Conservation (phyloP, 306 rosid genomes). For the Sophora flavescens region DNA sequence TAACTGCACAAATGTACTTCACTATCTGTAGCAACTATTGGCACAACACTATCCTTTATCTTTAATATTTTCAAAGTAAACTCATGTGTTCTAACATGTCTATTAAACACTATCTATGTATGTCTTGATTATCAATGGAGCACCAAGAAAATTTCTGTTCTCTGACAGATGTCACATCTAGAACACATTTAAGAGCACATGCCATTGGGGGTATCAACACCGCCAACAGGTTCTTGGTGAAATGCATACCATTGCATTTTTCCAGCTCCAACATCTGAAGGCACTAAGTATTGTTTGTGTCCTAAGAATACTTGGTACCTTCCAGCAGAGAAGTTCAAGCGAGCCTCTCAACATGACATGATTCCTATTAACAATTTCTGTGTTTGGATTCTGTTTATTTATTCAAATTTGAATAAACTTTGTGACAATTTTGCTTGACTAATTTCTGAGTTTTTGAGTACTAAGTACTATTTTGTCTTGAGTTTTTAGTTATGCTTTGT, state of each 20-base stretch:
- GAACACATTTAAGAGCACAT: slow-evolving; percentile 41
- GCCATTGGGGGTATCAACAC: slow-evolving; percentile 74
- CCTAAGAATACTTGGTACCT: slow-evolving; percentile 99
- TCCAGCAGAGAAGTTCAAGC: slow-evolving; percentile 48
- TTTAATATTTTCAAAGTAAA: neutral
- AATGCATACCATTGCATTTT: slow-evolving; percentile 99
- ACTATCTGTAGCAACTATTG: neutral
- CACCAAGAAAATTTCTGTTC: neutral
- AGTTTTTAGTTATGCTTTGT: too few species aligned
- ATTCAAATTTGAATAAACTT: too few species aligned
- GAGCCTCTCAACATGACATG: slow-evolving; percentile 44
- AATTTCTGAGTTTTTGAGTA: too few species aligned
- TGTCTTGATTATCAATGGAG: neutral
- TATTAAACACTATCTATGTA: too few species aligned
- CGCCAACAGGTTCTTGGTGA: slow-evolving; percentile 84
- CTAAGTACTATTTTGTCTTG: too few species aligned
- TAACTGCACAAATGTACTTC: neutral
- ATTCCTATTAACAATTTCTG: slow-evolving; percentile 1
- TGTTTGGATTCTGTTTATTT: too few species aligned
- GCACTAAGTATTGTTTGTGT: slow-evolving; percentile 97
- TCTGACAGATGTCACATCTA: slow-evolving; percentile 33
- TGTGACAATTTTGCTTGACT: too few species aligned
- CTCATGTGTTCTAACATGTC: neutral
- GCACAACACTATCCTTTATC: neutral
- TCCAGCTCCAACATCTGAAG: slow-evolving; percentile 96